Base-by-base conservation (phyloP, 495 filamentous ascomycete genomes). In the Daldinia loculata region DNA sequence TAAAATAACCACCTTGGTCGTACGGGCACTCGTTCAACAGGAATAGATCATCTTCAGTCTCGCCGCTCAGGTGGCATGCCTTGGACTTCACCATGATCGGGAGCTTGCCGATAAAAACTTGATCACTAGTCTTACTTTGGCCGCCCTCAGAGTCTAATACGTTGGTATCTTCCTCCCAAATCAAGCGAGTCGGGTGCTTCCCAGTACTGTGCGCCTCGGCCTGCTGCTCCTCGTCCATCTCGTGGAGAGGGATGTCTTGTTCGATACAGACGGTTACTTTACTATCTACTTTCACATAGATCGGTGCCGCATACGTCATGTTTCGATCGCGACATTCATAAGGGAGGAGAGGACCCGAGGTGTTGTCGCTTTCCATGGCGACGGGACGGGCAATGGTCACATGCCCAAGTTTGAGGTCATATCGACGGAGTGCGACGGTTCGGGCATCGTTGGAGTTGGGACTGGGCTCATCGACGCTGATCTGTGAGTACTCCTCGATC, bases 31-130 rank as follows among this genome's bases (percentile, higher is more conserved):
- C 95, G 75, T 95, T 95, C 80, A 92, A 89, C 11, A 89, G 83
- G 75, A 95, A 97, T 1, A 98, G 85, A 17, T 90, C 88, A 58
- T 92, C 88, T 66, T 98, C 94, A 56, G 85, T 86, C 72, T 94
- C 85, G 63, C 91, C 89, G 73, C 90, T 91, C 68, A 99, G 81
- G 57, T 93, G 90, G 82, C 95, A 99, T 70, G 94, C 92, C 75
- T 94, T 91, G 3, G 93, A 96, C 81, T 97, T 97, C 61, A 98
- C 86, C 95, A 99, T 99, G 71, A 98, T 92, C 0, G 95, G 95
- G 63, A 99, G 85, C 80, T 95, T 97, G 63, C 95, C 95, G 63
- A 98, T 90, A 80, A 93, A 97, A 11, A 75, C 73, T 34, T 85
- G 86, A 53, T 87, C 87, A 30, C 78, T 74, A 30, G 82, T 77